Percentiles rank a stretch among this genome's conserved stretches.
Conservation (phyloP, 129 eudicot genomes). For the Centrapalus pauciflorus region DNA sequence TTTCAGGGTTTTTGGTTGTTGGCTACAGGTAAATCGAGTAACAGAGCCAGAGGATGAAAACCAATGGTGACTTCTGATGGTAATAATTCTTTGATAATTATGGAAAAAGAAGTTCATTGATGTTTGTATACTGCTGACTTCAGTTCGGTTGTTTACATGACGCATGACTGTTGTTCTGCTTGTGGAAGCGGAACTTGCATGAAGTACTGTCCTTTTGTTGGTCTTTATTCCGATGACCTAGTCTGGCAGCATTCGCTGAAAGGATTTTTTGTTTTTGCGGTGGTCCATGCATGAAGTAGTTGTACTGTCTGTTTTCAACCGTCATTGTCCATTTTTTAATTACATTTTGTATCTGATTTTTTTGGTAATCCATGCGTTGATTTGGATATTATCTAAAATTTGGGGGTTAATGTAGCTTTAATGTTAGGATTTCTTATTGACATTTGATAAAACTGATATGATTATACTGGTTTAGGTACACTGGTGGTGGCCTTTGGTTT, state of each 20-base stretch:
- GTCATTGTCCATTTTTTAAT: neutral
- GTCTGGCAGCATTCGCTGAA: neutral
- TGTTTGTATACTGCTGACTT: neutral
- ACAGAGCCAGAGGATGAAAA: conserved; percentile 19
- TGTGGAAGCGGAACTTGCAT: neutral
- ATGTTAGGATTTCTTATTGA: conserved; percentile 10
- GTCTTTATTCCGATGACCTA: neutral
- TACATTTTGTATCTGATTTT: neutral
- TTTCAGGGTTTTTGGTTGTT: neutral
- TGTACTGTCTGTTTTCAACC: neutral
- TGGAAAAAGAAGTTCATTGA: neutral
- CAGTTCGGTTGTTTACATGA: neutral
- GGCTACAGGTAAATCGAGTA: conserved; percentile 20
- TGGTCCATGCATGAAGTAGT: neutral
- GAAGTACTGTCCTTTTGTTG: neutral
- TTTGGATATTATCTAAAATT: neutral
- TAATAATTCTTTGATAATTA: neutral
- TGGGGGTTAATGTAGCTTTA: neutral
- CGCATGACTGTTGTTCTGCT: neutral
- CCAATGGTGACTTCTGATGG: conserved; percentile 18
- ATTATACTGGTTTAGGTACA: neutral
- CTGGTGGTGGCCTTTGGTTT: neutral
- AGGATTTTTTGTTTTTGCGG: neutral
- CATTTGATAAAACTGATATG: neutral
- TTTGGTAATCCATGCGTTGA: neutral